Conservation (phyloP, 139 green algal genomes). For the Chlorella vulgaris region DNA sequence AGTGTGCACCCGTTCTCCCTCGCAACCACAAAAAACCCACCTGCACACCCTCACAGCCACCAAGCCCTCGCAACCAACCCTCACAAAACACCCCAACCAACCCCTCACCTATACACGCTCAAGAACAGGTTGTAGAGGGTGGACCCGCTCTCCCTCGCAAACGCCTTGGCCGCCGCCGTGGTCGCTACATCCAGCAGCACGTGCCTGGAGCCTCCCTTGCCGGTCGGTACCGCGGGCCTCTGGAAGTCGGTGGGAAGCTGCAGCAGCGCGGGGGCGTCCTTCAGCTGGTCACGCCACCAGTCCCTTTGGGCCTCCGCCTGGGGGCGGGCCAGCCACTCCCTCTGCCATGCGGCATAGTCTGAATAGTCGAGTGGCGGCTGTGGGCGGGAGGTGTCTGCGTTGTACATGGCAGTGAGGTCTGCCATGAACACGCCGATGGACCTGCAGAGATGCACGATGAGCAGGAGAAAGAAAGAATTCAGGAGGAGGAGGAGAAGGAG, state of each 20-base stretch:
- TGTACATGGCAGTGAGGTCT: background rate
- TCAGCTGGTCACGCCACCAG: constrained; percentile 22
- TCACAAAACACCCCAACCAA: background rate
- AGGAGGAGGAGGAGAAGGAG: no score
- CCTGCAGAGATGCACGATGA: background rate
- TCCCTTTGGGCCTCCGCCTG: background rate
- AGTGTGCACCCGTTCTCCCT: no score
- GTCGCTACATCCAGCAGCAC: background rate
- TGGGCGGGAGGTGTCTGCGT: background rate
- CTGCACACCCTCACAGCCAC: no score
- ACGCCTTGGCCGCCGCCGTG: background rate
- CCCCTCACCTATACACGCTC: background rate
- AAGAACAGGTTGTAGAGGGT: background rate
- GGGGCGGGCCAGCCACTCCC: background rate
- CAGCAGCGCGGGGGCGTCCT: background rate
- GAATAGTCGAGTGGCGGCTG: background rate
- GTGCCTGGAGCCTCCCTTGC: background rate
- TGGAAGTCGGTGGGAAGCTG: constrained; percentile 8
- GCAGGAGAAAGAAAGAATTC: background rate
- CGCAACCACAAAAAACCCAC: no score
- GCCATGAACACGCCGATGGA: background rate
- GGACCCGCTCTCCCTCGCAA: background rate
- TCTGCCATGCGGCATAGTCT: constrained; percentile 29
- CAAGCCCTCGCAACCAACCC: background rate
- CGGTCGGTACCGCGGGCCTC: constrained; percentile 2